Evolutionary conservation across 2,329 filamentous ascomycete genomes (phyloP).

Genomic region (Fusarium subglutinans): DNA sequence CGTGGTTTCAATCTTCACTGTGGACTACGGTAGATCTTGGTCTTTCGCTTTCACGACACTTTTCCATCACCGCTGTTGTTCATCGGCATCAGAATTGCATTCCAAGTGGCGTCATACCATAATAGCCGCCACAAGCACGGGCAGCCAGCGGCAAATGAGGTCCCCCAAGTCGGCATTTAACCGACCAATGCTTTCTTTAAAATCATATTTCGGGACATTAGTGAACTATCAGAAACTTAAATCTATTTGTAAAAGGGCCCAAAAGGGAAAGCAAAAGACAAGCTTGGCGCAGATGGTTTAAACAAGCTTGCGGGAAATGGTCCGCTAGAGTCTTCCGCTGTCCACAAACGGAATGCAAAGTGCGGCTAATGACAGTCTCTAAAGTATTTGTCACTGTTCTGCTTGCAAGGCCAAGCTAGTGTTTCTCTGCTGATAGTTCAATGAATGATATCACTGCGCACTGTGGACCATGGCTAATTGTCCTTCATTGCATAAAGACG

Average conservation of each 20-base stretch:
- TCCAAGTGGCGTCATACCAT: neutral
- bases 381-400: neutral
- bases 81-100: neutral
- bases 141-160: neutral
- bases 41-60: no score
- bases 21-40: no score
- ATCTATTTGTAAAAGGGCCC: neutral
- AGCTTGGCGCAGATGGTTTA: neutral
- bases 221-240: fast-evolving
- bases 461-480: fast-evolving
- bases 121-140: no score
- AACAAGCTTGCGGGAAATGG: neutral
- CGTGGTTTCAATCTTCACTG: no score
- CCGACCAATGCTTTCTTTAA: fast-evolving
- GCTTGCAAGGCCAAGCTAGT: no score
- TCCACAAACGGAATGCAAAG: neutral
- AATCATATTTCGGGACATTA: neutral
- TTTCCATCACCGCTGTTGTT: no score
- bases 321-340: neutral
- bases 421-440: no score
- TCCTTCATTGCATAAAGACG: fast-evolving
- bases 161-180: neutral
- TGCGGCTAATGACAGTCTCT: no score
- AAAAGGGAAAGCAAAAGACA: neutral
- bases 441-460: fast-evolving